These are phyloP conservation scores for Leptomonas pyrrhocoris DNA, from an alignment of 208 protist genomes.

Conservation along the genomic window DNA sequence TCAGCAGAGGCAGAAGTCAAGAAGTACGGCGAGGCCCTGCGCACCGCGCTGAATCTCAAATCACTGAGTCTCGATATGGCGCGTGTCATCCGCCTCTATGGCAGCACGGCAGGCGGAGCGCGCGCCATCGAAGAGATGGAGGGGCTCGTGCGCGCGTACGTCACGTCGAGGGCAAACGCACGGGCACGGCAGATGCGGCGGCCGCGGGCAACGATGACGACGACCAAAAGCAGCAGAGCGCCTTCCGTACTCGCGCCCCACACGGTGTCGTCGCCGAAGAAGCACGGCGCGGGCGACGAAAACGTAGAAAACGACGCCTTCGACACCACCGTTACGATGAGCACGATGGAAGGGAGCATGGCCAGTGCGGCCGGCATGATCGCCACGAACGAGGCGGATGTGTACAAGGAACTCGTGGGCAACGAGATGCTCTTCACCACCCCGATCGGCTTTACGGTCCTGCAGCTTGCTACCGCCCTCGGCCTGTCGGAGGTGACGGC, in stretches of 20 bases:
- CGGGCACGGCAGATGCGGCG: constrained; percentile 21
- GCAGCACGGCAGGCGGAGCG: constrained; percentile 37
- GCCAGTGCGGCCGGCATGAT: background rate
- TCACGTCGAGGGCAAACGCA: constrained; percentile 23
- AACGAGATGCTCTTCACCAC: constrained; percentile 58
- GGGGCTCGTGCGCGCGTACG: constrained; percentile 28
- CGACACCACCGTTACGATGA: background rate
- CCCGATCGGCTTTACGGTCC: constrained; percentile 64
- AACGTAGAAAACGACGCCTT: background rate
- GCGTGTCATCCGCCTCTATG: constrained; percentile 52
- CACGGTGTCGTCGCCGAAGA: background rate
- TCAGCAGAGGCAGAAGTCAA: background rate
- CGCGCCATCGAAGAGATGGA: constrained; percentile 55
- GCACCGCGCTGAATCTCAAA: constrained; percentile 32
- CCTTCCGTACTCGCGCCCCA: no score
- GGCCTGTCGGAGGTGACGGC: constrained; percentile 49
- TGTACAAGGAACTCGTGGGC: constrained; percentile 26
- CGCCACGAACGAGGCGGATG: background rate
- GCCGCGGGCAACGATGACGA: background rate
- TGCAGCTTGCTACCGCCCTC: constrained; percentile 72
- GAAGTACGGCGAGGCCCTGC: constrained; percentile 21
- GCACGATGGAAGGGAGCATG: background rate
- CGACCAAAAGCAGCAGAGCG: background rate
- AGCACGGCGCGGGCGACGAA: background rate
- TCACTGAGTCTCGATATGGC: constrained; percentile 46